Evolutionary conservation across 1,284 basidiomycete genomes (phyloP).

Genomic region (Phenoliferia sp.): DNA sequence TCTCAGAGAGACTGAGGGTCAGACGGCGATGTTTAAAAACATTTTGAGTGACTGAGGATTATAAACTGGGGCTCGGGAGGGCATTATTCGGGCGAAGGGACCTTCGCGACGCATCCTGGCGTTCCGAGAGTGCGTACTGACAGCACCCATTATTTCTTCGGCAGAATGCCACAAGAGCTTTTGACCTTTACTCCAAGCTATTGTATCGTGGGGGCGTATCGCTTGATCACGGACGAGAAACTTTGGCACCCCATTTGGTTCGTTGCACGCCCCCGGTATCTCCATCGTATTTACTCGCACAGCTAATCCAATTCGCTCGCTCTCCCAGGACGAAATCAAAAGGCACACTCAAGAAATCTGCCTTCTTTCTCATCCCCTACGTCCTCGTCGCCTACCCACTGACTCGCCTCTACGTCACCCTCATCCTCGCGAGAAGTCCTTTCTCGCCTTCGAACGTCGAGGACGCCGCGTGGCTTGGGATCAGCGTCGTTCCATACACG

Average conservation of each 20-base stretch:
- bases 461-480: conserved; percentile 25
- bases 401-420: conserved; percentile 30
- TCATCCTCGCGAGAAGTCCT: conserved; percentile 32
- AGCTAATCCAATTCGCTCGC: not conserved
- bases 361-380: conserved; percentile 15
- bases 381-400: conserved; percentile 19
- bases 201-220: conserved; percentile 16
- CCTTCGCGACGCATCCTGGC: no score
- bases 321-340: not conserved
- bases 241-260: conserved; percentile 34
- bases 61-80: no score
- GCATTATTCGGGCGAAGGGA: no score
- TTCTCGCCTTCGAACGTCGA: conserved; percentile 26
- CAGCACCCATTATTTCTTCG: no score
- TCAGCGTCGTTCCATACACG: conserved; percentile 23
- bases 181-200: not conserved
- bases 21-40: no score
- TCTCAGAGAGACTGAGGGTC: no score
- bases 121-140: no score
- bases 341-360: not conserved
- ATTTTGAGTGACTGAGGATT: no score
- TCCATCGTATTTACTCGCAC: no score
- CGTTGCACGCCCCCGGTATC: not conserved
- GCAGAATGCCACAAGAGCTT: not conserved
- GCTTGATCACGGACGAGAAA: conserved; percentile 27